Evolutionary conservation across 768 basidiomycete genomes (phyloP), one percentile per base, ranked within the genome.

Genomic region (Antrodiella citrinella): DNA sequence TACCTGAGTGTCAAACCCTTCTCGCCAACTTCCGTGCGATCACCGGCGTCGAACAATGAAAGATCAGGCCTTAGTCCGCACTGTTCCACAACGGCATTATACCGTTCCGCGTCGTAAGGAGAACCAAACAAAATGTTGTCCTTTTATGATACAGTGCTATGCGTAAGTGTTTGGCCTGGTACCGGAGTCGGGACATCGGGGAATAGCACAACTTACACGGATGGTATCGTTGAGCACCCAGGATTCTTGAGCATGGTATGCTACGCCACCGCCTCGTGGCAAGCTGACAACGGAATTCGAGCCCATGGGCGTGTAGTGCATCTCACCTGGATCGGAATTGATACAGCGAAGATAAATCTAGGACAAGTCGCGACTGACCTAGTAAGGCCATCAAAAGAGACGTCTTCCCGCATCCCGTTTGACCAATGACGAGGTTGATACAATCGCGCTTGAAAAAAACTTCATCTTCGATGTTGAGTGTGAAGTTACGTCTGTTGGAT

Each of bases 51-150:
- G 48, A 66, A 65, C 24, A 67, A 47, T 2, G 19, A 52, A 10
- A 68, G 49, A 51, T 68, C 67, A 18, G 58, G 61, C 20, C 52
- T 55, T 20, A 68, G 51, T 4, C 65, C 68, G 51, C 70, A 71
- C 45, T 72, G 70, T 19, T 63, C 51, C 51, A 11, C 44, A 72
- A 69, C 73, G 54, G 68, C 65, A 10, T 67, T 64, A 60, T 78
- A 79, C 25, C 77, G 63, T 19, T 65, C 65, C 45, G 71, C 71
- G 39, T 79, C 73, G 48, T 62, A 77, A 0, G 69, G 61, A 5
- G 70, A 58, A 0, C 77, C 76, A 53, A 79, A 79, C 15, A 78
- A 49, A 45, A 79, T 76, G 52, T 79, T 79, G 15, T 77, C 71
- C 68, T 69, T 12, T 18, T n/a, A n/a, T n/a, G n/a, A n/a, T n/a